Evolutionary conservation across 164 flowering plant genomes (phyloP), one percentile per base, ranked within the genome.

Genomic region (Nelumbo lutea): DNA sequence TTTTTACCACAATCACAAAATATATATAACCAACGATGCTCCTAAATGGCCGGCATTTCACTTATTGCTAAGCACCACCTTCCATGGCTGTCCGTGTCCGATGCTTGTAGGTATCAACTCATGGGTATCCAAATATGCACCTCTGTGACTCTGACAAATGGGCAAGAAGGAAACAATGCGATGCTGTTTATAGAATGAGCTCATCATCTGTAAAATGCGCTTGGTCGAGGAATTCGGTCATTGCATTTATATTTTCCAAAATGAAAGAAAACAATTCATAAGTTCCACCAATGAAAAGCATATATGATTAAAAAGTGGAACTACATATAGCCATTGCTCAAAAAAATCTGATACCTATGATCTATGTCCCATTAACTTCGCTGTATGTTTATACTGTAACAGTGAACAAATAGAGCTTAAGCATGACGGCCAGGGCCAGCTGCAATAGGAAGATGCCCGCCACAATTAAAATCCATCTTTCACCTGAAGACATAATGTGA

Each of bases 391-490:
- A 88, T 56, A 95, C 97, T 0, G 84, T 81, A 47, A 90, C 85
- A 0, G 94, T 96, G 85, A 96, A 96, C 79, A 96, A 72, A 70
- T 96, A 96, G 51, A 92, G 64, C 81, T 88, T 96, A n/a, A 92
- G 78, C 45, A 83, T 93, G 56, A 87, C 85, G 11, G 97, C 79
- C 67, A 96, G 83, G 68, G 88, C 99, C 75, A 90, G 72, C 86
- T 96, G 99, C 86, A 96, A 70, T 41, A 96, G 75, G 67, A 96
- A 96, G 78, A 96, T 96, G 42, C 83, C 93, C 0, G 82, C 96
- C 45, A 96, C 99, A 64, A 96, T 92, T 72, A 96, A 72, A 78
- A 92, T 83, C 98, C 98, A 96, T 56, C 97, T 85, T 76, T 89
- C 96, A 3, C 98, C 99, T 2, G 99, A 90, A 27, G 99, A 90